These are phyloP conservation scores for Teunomyces funiuensis DNA, from an alignment of 805 yeast species.

Conservation along the genomic window DNA sequence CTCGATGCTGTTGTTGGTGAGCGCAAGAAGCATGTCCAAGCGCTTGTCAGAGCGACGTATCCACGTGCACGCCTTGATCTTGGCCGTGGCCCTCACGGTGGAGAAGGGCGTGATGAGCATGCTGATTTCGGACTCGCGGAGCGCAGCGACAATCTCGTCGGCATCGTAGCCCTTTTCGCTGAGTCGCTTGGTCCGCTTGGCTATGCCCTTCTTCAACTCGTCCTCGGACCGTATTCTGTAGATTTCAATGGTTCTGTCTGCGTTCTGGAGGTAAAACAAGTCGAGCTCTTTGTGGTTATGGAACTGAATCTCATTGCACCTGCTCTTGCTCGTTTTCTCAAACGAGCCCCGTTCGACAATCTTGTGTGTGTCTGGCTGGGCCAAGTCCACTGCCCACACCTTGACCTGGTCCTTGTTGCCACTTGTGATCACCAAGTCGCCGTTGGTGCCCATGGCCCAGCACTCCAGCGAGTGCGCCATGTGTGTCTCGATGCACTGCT, in stretches of 20 bases:
- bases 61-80: slow-evolving; percentile 70
- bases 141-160: slow-evolving; percentile 52
- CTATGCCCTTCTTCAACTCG: slow-evolving; percentile 75
- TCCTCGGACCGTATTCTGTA: slow-evolving; percentile 74
- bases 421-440: slow-evolving; percentile 58
- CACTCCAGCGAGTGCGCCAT: slow-evolving; percentile 92
- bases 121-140: slow-evolving; percentile 48
- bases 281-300: slow-evolving; percentile 33
- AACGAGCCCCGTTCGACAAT: slow-evolving; percentile 57
- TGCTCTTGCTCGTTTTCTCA: slow-evolving; percentile 73
- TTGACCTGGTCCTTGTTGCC: slow-evolving; percentile 82
- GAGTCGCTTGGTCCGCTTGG: slow-evolving; percentile 75
- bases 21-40: slow-evolving; percentile 61
- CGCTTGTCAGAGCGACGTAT: slow-evolving; percentile 44
- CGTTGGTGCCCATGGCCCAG: slow-evolving; percentile 68
- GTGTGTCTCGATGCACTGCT: slow-evolving; percentile 92
- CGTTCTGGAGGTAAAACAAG: slow-evolving; percentile 69
- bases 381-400: slow-evolving; percentile 73
- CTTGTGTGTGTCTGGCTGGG: slow-evolving; percentile 50
- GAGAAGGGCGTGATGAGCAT: slow-evolving; percentile 70
- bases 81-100: slow-evolving; percentile 60
- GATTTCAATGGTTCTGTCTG: slow-evolving; percentile 77
- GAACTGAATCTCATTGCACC: slow-evolving; percentile 64
- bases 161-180: slow-evolving; percentile 62
- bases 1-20: slow-evolving; percentile 75